Evolutionary conservation across 495 filamentous ascomycete species (phyloP), one percentile per base, ranked within the genome.

Genomic region (Chaetomium fimeti): DNA sequence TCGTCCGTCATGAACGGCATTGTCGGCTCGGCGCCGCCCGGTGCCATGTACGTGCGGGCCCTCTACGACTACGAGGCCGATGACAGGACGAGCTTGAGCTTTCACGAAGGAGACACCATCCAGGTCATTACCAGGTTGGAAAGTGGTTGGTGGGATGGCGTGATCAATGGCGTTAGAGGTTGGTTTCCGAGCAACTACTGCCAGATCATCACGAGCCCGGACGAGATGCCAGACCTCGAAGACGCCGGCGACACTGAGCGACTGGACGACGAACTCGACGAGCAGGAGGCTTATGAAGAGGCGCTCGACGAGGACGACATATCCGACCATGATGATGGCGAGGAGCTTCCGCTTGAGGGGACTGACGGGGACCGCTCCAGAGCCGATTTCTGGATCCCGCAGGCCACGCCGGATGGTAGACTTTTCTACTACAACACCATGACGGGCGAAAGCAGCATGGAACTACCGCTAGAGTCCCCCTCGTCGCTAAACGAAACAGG

Each of bases 121-220:
- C 92, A 97, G 78, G 94, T 98, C 69, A 89, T 98, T 63, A 98
- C 96, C 62, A 93, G 96, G 76, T 82, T 98, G 48, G 95, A 97
- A 70, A 98, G 92, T 66, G 94, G 94, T 11, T 98, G 94, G 94
- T 98, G 94, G 94, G 94, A 98, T 78, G 94, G 94, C 12, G 91
- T 98, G 45, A 93, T 98, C 72, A 89, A 93, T 65, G 92, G 89
- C 52, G 87, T 93, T 63, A 87, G 94, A 67, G 94, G 94, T 61
- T 98, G 94, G 94, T 98, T 98, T 78, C 94, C 94, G 9, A 98
- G 94, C 82, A 98, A 98, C 74, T 98, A 98, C 78, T 98, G 94
- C 77, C 84, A 88, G 60, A 84, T 94, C 47, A 89, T 97, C 70
- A 79, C 87, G 25, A 89, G 87, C 69, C 82, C 85, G 48, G 86